phyloP scores from a whole-genome alignment of 139 green algal genomes.

The Coelastrella sp. region DNA sequence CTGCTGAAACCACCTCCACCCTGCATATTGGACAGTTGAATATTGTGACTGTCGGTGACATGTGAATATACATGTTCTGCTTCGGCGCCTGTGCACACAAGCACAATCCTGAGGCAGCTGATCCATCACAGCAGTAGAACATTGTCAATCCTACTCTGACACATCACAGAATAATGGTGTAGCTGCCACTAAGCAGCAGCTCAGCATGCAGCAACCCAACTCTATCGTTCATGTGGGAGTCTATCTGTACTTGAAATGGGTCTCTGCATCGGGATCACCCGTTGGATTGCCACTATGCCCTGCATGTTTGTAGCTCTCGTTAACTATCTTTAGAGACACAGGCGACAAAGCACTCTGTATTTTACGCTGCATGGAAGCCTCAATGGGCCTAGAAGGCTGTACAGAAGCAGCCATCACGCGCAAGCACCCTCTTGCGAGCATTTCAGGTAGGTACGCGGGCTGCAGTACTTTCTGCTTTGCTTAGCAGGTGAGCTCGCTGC shows the following conservation, averaged over 20 bases:
- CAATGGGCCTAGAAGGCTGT: slow-evolving; percentile 14
- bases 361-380: slow-evolving; percentile 46
- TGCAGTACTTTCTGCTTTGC: too few relatives aligned
- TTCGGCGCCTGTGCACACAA: too few relatives aligned
- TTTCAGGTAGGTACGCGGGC: too few relatives aligned
- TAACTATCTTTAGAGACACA: slow-evolving; percentile 49
- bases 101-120: too few relatives aligned
- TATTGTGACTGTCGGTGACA: too few relatives aligned
- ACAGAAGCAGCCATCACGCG: slow-evolving; percentile 48
- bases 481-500: too few relatives aligned
- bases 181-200: too few relatives aligned
- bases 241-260: slow-evolving; percentile 65
- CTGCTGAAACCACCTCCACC: slow-evolving; percentile 53
- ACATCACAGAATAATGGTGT: too few relatives aligned
- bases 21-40: too few relatives aligned
- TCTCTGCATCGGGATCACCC: slow-evolving; percentile 52
- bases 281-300: slow-evolving; percentile 55
- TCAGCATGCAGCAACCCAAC: neutral
- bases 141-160: too few relatives aligned
- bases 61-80: neutral
- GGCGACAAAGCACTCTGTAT: slow-evolving; percentile 48
- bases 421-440: slow-evolving; percentile 9
- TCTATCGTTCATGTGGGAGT: too few relatives aligned
- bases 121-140: too few relatives aligned
- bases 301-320: slow-evolving; percentile 65